Conservation (phyloP, 1,284 basidiomycete species). For the Ganoderma multipileum region DNA sequence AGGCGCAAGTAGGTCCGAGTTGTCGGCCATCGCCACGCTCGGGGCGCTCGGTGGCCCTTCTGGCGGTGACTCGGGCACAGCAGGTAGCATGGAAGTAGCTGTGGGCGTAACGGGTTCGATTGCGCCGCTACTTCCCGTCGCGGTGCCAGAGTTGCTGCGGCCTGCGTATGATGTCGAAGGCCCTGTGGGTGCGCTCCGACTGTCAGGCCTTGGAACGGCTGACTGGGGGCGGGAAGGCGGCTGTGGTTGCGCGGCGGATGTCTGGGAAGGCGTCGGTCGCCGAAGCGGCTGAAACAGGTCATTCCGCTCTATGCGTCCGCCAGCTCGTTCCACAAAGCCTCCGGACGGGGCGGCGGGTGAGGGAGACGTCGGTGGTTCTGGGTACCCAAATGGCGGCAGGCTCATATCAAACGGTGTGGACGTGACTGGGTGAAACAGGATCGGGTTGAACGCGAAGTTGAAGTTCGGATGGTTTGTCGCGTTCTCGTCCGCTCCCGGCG, state of each 20-base stretch:
- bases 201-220: constrained; percentile 16
- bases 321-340: constrained; percentile 39
- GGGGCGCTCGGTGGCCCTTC: constrained; percentile 13
- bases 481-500: constrained; percentile 58
- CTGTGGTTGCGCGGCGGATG: constrained; percentile 19
- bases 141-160: not conserved
- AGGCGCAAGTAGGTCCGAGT: constrained; percentile 1
- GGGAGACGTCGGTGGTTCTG: constrained; percentile 74
- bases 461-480: constrained; percentile 41
- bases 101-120: constrained; percentile 33
- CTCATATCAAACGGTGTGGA: constrained; percentile 51
- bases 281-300: constrained; percentile 40
- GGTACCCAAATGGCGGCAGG: constrained; percentile 61
- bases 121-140: constrained; percentile 19
- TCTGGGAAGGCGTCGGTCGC: constrained; percentile 21
- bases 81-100: constrained; percentile 28
- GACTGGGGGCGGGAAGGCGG: constrained; percentile 20
- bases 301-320: constrained; percentile 38
- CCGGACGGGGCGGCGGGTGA: constrained; percentile 51
- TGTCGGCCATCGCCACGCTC: constrained; percentile 1
- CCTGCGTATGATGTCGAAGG: not conserved
- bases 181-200: constrained; percentile 9
- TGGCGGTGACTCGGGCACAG: constrained; percentile 28
- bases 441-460: constrained; percentile 53
- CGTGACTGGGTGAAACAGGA: constrained; percentile 50